Percentiles rank a stretch among this genome's conserved stretches.
These are phyloP conservation scores for Oryza meyeriana DNA, from an alignment of 176 grass and related monocot species.

Conservation along the genomic window DNA sequence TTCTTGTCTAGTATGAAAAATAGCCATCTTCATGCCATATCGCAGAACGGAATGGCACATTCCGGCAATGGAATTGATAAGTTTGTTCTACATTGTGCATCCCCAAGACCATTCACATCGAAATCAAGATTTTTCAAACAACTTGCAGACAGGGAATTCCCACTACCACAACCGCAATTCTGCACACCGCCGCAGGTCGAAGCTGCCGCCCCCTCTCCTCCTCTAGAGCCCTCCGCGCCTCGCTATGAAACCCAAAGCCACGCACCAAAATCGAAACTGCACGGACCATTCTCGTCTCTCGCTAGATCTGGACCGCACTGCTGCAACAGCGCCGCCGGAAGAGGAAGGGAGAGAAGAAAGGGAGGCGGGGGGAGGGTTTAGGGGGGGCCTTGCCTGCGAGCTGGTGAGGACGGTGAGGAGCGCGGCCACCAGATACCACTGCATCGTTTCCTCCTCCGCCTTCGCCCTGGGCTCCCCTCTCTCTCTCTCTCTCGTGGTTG, in stretches of 20 bases:
- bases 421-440: conserved; percentile 76
- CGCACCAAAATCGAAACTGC: not conserved
- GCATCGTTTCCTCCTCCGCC: conserved; percentile 41
- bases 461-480: not conserved
- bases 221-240: not conserved
- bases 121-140: not conserved
- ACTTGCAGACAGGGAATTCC: not conserved
- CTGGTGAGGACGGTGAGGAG: conserved; percentile 95
- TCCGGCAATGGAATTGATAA: not conserved
- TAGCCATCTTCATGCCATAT: not conserved
- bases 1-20: not conserved
- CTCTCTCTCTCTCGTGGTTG: not conserved
- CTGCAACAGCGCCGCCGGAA: not conserved
- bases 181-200: conserved; percentile 3
- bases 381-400: conserved; percentile 56
- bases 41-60: not conserved
- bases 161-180: not conserved
- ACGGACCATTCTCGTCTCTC: not conserved
- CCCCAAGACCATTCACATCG: not conserved
- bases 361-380: not conserved
- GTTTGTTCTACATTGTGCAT: not conserved
- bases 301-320: conserved; percentile 10
- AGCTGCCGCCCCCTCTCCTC: not conserved
- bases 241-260: not conserved
- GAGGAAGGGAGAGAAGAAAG: not conserved